Conservation (phyloP, 2,329 filamentous ascomycete species). For the Xylaria sp. region DNA sequence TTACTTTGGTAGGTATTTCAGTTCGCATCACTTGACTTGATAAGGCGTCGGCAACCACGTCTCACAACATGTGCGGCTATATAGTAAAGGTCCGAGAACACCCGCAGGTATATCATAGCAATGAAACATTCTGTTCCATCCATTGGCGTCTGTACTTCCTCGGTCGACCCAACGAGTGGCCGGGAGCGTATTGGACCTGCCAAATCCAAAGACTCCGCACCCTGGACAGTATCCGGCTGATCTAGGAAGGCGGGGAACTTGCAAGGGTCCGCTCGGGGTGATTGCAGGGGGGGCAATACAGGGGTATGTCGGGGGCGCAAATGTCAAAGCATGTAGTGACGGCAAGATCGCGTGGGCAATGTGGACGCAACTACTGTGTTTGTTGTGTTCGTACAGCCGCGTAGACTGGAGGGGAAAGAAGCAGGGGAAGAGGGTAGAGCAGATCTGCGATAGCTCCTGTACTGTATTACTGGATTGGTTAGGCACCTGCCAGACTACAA, state of each 20-base stretch:
- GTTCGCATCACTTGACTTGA: conserved; percentile 9
- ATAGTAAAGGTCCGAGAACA: conserved; percentile 32
- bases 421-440: background rate
- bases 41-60: conserved; percentile 10
- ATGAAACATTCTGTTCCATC: conserved; percentile 27
- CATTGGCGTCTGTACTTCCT: conserved; percentile 6
- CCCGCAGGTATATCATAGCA: conserved; percentile 21
- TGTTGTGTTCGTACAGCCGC: background rate
- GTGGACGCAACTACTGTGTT: background rate
- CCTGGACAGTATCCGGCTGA: conserved; percentile 31
- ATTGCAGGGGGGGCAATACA: conserved; percentile 9
- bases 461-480: conserved; percentile 9
- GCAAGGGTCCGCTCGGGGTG: conserved; percentile 15
- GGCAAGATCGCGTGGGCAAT: conserved; percentile 12
- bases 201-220: conserved; percentile 33
- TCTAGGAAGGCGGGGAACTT: conserved; percentile 27
- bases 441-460: background rate
- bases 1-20: background rate
- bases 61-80: conserved; percentile 29
- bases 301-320: background rate
- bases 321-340: conserved; percentile 8
- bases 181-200: conserved; percentile 27
- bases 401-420: background rate
- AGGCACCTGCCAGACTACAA: background rate
- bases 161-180: conserved; percentile 15